These are phyloP conservation scores for Pythium myriotylum DNA, from an alignment of 352 stramenopile genomes.

Conservation along the genomic window DNA sequence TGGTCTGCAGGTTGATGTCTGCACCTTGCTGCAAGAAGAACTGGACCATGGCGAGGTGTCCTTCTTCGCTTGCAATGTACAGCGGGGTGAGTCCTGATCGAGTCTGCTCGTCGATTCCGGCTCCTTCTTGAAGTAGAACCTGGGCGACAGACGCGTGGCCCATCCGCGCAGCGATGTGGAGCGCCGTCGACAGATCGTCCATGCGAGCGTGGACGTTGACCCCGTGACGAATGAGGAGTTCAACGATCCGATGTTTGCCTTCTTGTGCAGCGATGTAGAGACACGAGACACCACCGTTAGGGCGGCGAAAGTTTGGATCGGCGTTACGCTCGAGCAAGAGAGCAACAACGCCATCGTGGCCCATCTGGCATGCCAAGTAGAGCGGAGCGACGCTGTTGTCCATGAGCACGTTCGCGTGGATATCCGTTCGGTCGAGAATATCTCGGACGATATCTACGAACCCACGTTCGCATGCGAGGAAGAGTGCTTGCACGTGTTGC, in stretches of 20 bases:
- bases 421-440: constrained; percentile 50
- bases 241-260: constrained; percentile 66
- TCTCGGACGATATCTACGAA: constrained; percentile 69
- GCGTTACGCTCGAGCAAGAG: constrained; percentile 60
- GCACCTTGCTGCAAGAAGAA: constrained; percentile 50
- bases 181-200: constrained; percentile 72
- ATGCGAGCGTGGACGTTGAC: constrained; percentile 71
- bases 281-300: constrained; percentile 67
- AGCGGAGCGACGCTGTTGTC: constrained; percentile 79
- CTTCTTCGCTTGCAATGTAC: constrained; percentile 87
- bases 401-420: constrained; percentile 80
- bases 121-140: constrained; percentile 53
- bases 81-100: constrained; percentile 76
- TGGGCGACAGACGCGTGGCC: constrained; percentile 57
- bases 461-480: constrained; percentile 77
- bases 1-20: constrained; percentile 42
- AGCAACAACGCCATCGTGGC: constrained; percentile 61
- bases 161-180: constrained; percentile 86
- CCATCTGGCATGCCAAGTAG: constrained; percentile 87
- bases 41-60: constrained; percentile 60
- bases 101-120: constrained; percentile 69
- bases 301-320: constrained; percentile 66
- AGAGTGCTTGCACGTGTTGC: constrained; percentile 69
- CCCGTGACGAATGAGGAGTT: constrained; percentile 44
- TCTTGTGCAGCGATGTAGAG: constrained; percentile 87